phyloP scores from a whole-genome alignment of 2,329 filamentous ascomycete genomes.

The Cladophialophora bantiana region DNA sequence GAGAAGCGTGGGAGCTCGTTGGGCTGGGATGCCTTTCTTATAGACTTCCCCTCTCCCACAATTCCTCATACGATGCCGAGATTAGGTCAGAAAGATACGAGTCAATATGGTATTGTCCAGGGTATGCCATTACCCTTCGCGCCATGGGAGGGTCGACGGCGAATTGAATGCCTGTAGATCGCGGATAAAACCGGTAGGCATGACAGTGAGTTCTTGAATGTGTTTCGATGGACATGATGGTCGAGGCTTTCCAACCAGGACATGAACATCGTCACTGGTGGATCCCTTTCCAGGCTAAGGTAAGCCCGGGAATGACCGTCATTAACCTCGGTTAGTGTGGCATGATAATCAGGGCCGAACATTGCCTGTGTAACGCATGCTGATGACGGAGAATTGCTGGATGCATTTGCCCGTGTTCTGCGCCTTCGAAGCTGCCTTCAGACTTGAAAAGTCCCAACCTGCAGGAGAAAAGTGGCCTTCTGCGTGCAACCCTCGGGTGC shows the following conservation, averaged over 20 bases:
- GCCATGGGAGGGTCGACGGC: slow-evolving; percentile 6
- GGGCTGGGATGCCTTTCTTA: slow-evolving; percentile 25
- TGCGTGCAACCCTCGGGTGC: background rate
- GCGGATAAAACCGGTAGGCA: slow-evolving; percentile 33
- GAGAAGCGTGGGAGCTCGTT: slow-evolving; percentile 2
- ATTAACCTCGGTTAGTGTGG: slow-evolving; percentile 37
- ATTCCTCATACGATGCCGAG: slow-evolving; percentile 10
- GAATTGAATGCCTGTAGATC: slow-evolving; percentile 29
- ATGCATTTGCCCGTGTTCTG: background rate
- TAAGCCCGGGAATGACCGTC: slow-evolving; percentile 27
- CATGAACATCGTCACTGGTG: slow-evolving; percentile 28
- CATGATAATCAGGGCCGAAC: slow-evolving; percentile 30
- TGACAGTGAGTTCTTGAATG: slow-evolving; percentile 8
- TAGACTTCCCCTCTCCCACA: slow-evolving; percentile 20
- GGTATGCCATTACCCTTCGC: background rate
- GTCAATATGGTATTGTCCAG: slow-evolving; percentile 17
- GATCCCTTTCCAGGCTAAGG: slow-evolving; percentile 12
- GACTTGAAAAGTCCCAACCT: background rate
- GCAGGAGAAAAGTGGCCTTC: background rate
- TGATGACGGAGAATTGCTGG: slow-evolving; percentile 9
- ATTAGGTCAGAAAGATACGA: slow-evolving; percentile 25
- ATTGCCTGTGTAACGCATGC: slow-evolving; percentile 8
- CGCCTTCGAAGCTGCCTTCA: background rate
- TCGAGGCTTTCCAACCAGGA: slow-evolving; percentile 18
- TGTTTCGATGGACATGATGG: slow-evolving; percentile 22